Evolutionary conservation across 2,329 filamentous ascomycete genomes (phyloP).

Genomic region (Nemania sp.): DNA sequence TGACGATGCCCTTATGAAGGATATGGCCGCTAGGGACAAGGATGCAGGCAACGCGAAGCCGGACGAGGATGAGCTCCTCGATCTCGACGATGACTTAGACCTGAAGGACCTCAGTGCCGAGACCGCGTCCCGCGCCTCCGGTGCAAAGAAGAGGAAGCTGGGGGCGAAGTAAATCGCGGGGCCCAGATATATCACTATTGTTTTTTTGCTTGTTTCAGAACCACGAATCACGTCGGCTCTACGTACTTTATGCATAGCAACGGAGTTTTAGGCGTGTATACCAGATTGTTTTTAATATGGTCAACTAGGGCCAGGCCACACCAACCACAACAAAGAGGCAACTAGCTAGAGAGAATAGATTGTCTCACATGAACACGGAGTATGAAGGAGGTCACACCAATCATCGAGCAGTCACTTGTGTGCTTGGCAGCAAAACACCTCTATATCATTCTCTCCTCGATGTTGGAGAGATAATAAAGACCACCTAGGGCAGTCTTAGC

Average conservation of each 20-base stretch:
- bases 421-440: neutral
- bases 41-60: conserved; percentile 36
- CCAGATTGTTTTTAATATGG: conserved; percentile 41
- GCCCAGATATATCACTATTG: neutral
- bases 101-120: conserved; percentile 40
- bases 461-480: neutral
- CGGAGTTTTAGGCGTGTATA: conserved; percentile 45
- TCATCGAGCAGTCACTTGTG: conserved; percentile 2
- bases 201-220: neutral
- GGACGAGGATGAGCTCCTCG: conserved; percentile 53
- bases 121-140: conserved; percentile 43
- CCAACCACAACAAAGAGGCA: conserved; percentile 2
- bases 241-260: conserved; percentile 46
- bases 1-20: conserved; percentile 64
- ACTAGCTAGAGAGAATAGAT: conserved; percentile 2
- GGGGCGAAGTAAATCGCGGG: conserved; percentile 34
- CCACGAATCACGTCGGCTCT: conserved; percentile 37
- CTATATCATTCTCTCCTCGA: neutral
- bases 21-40: conserved; percentile 38
- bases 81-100: conserved; percentile 52
- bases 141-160: conserved; percentile 47
- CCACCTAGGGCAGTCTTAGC: neutral
- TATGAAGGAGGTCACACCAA: neutral
- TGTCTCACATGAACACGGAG: conserved; percentile 12
- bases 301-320: conserved; percentile 8